A percentile compares a stretch with the other conserved stretches of the same genome.
Evolutionary conservation across 2,329 filamentous ascomycete genomes (phyloP).

Genomic region (Daldinia sp.): DNA sequence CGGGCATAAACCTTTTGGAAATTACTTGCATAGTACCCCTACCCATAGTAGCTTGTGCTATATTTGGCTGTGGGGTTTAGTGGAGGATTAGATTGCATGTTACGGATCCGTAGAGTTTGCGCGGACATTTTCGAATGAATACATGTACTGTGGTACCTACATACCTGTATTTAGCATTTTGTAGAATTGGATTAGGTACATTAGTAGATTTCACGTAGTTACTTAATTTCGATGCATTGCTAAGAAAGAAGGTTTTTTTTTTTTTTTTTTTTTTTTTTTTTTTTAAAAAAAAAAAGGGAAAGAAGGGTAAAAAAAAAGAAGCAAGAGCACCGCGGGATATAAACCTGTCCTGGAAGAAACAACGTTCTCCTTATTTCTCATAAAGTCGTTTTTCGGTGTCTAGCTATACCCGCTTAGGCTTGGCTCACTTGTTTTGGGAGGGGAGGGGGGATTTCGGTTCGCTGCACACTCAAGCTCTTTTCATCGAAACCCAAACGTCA

Average conservation of each 20-base stretch:
- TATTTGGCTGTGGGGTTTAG: constrained; percentile 7
- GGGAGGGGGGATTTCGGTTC: too few relatives aligned
- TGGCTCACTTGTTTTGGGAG: constrained; percentile 1
- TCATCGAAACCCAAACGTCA: not conserved
- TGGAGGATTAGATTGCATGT: not conserved
- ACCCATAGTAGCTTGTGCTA: constrained; percentile 4
- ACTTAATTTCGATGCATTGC: too few relatives aligned
- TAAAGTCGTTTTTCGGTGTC: not conserved
- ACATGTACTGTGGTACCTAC: too few relatives aligned
- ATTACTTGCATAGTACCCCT: constrained; percentile 9
- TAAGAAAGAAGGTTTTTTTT: too few relatives aligned
- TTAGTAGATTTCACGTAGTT: too few relatives aligned
- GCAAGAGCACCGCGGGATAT: not conserved
- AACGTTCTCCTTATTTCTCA: not conserved
- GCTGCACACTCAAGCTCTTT: not conserved
- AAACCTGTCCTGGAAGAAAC: not conserved
- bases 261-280: too few relatives aligned
- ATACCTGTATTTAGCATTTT: too few relatives aligned
- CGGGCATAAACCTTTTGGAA: constrained; percentile 1
- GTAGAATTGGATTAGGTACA: too few relatives aligned
- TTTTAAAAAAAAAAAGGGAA: too few relatives aligned
- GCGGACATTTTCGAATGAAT: not conserved
- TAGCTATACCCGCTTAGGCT: not conserved
- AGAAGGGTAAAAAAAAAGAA: too few relatives aligned
- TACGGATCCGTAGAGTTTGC: not conserved